These are phyloP conservation scores for Penicillium crystallinum DNA, from an alignment of 495 filamentous ascomycete genomes.

Conservation along the genomic window DNA sequence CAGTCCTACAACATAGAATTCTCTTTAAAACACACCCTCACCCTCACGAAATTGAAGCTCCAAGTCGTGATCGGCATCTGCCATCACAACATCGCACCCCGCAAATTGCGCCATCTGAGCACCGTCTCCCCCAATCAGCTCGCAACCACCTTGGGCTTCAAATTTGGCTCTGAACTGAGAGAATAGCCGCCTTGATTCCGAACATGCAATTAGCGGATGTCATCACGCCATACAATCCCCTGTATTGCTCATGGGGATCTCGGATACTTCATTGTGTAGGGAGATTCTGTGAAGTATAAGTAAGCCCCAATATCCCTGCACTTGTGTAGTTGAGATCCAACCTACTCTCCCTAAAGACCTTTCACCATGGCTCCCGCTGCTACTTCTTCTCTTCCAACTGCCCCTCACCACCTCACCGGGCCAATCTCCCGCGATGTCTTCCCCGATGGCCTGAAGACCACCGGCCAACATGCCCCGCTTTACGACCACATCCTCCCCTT, in stretches of 20 bases:
- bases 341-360: neutral
- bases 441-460: slow-evolving; percentile 55
- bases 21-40: too few relatives aligned
- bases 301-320: slow-evolving; percentile 1
- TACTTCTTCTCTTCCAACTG: slow-evolving; percentile 23
- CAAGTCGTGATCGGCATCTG: slow-evolving; percentile 4
- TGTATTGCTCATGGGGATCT: slow-evolving; percentile 16
- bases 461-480: slow-evolving; percentile 69
- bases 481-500: slow-evolving; percentile 63
- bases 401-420: slow-evolving; percentile 28
- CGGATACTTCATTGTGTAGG: neutral
- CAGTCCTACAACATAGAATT: too few relatives aligned
- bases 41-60: too few relatives aligned
- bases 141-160: neutral
- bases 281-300: slow-evolving; percentile 15
- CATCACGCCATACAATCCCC: slow-evolving; percentile 25
- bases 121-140: slow-evolving; percentile 14
- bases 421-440: slow-evolving; percentile 33
- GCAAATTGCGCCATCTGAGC: slow-evolving; percentile 30
- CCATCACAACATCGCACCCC: slow-evolving; percentile 31
- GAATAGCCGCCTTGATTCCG: too few relatives aligned
- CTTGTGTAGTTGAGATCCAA: neutral
- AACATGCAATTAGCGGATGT: too few relatives aligned
- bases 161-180: too few relatives aligned
- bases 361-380: slow-evolving; percentile 35